Base-by-base conservation (phyloP, 2,329 filamentous ascomycete genomes). In the Penicillium sp. region DNA sequence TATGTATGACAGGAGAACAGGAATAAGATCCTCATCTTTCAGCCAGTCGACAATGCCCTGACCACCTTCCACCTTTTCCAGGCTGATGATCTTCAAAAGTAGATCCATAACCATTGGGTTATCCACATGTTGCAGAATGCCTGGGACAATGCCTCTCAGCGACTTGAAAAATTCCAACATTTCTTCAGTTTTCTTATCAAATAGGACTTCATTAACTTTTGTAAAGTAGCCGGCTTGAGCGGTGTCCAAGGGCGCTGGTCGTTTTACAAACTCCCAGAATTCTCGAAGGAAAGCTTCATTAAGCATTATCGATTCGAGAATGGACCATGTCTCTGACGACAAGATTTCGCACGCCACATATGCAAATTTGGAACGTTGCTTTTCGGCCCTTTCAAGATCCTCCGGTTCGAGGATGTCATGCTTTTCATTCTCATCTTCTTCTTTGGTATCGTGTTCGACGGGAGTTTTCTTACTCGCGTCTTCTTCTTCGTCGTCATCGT, bases 21-120 rank as follows among this genome's bases (percentile, higher is more conserved):
- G 91, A 63, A 99, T 91, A 26, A 99, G 81, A 63, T 94, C 82
- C 71, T 96, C 90, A 5, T 87, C 85, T 75, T 95, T 92, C 52
- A 99, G 81, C 94, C 94, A 99, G 79, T 97, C 94, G 58, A 97
- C 91, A 66, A 96, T 91, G 53, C 93, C 94, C 69, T 92, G 88
- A 4, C 92, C 93, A 50, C 88, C 90, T 63, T 97, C 93, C 33
- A 86, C 89, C 68, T 95, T 93, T 72, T 99, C 94, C 59, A 99
- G 79, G 64, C 91, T 96, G 67, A 99, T 96, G 59, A 97, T 97
- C 74, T 97, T 97, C 61, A 99, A 81, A 52, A 99, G 77, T 20
- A 99, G 79, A 71, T 99, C 94, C 94, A 99, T 99, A 40, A 99
- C 87, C 88, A 97, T 96, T 0, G 94, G 93, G 65, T 91, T 96